Evolutionary conservation across 805 yeast species (phyloP), one percentile per base, ranked within the genome.

Genomic region (Hanseniaspora singularis): DNA sequence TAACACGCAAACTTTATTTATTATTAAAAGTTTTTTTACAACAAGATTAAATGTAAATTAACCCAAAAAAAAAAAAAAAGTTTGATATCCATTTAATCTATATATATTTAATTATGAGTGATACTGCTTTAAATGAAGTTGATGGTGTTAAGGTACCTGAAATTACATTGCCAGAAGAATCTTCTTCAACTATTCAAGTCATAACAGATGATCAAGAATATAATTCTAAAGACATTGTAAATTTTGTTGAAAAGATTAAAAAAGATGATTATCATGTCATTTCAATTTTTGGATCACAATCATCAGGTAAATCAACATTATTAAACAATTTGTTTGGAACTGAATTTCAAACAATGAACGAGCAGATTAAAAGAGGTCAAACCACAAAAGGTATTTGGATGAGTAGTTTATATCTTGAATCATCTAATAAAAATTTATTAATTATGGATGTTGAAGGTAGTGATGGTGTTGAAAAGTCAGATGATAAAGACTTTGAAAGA

Each of bases 391-490:
- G 94, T 38, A 79, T 79, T 47, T 81, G 88, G 88, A 60, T 81
- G 51, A 76, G 83, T 0, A 64, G 65, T 31, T 59, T 60, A 28
- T 62, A 73, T 23, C 58, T 59, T 32, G 46, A 59, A 1, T 50
- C 52, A 19, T 54, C 38, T 34, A 32, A 51, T 20, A 51, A 54
- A 5, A 69, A 76, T 52, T 68, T 86, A 10, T 72, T 85, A 51
- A 94, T 92, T 2, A 73, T 92, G 73, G 98, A 92, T 60, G 97
- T 92, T n/a, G 98, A 92, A 65, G 98, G 98, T 40, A 88, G 96
- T 0, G 98, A 92, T 65, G 97, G 98, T 40, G 74, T 96, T 51
- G 98, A 92, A 64, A 74, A 96, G 48, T 97, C 97, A 22, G 98
- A 92, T 57, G 97, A 92, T 63, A 96, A 92, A 64, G 98, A 92